Percentiles rank a stretch among this genome's conserved stretches.
Conservation (phyloP, 129 eudicot genomes). For the Smallanthus sonchifolius region DNA sequence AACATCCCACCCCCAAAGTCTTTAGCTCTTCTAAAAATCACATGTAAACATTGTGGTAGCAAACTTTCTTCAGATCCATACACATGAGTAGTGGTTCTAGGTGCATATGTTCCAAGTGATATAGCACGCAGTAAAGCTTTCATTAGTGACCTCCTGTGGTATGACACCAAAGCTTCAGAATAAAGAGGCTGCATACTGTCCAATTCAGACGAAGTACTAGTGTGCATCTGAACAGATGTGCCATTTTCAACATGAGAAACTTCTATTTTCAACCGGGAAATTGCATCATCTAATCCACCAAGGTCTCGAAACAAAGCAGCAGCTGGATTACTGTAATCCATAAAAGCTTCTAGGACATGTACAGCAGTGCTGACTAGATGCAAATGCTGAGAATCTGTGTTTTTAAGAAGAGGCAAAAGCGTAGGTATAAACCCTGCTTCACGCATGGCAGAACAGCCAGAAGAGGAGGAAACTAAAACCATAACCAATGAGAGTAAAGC, state of each 20-base stretch:
- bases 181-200: too few species aligned
- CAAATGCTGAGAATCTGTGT: conserved; percentile 86
- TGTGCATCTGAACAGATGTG: conserved; percentile 40
- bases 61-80: conserved; percentile 91
- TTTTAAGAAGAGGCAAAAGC: conserved; percentile 88
- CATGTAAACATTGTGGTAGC: conserved; percentile 82
- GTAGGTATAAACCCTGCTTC: conserved; percentile 99
- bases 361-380: conserved; percentile 93
- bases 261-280: conserved; percentile 71
- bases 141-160: conserved; percentile 76
- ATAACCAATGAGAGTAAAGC: conserved; percentile 85
- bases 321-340: conserved; percentile 99
- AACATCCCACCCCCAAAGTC: conserved; percentile 99
- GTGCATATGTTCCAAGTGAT: conserved; percentile 97
- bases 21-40: conserved; percentile 69
- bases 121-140: conserved; percentile 93
- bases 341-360: conserved; percentile 93
- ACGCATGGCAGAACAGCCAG: conserved; percentile 99
- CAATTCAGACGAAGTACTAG: conserved; percentile 43
- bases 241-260: conserved; percentile 78
- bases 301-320: conserved; percentile 96
- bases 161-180: conserved; percentile 83
- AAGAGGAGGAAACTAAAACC: conserved; percentile 85
- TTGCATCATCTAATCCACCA: conserved; percentile 95
- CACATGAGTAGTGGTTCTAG: conserved; percentile 76